Percentiles rank a stretch among this genome's conserved stretches.
These are phyloP conservation scores for Melanopsichium pennsylvanicum DNA, from an alignment of 1,284 basidiomycete genomes.

Conservation along the genomic window DNA sequence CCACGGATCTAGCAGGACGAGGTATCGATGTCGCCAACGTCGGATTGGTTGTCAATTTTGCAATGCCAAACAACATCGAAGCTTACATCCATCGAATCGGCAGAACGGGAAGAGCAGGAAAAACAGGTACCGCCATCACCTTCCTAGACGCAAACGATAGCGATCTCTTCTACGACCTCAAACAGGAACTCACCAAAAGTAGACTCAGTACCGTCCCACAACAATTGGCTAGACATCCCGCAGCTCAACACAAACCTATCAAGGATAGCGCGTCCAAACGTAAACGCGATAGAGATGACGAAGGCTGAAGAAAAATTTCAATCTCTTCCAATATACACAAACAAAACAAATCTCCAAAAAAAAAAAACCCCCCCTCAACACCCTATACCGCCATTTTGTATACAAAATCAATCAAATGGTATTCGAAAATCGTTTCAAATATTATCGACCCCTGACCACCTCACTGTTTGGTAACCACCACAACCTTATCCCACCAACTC, in stretches of 20 bases:
- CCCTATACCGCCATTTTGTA: neutral
- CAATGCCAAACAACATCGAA: conserved; percentile 95
- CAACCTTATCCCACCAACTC: conserved; percentile 34
- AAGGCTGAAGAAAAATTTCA: conserved; percentile 20
- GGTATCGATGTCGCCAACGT: conserved; percentile 99
- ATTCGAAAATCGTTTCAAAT: no score
- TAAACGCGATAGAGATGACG: conserved; percentile 39
- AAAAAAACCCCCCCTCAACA: no score
- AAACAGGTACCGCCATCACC: conserved; percentile 88
- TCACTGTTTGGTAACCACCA: conserved; percentile 9
- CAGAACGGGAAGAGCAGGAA: conserved; percentile 95
- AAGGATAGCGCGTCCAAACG: conserved; percentile 23
- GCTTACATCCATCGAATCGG: conserved; percentile 97
- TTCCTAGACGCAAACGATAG: conserved; percentile 95
- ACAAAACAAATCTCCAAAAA: no score
- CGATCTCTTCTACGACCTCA: conserved; percentile 77
- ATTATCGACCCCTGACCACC: no score
- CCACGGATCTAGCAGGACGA: conserved; percentile 95
- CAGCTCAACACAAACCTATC: conserved; percentile 46
- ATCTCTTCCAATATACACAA: no score
- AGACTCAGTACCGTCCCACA: conserved; percentile 50
- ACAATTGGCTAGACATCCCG: conserved; percentile 57
- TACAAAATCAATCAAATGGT: no score
- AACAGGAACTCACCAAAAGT: conserved; percentile 54
- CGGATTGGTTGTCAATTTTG: conserved; percentile 93